A percentile compares a stretch with the other conserved stretches of the same genome.
Evolutionary conservation across 805 yeast species (phyloP).

Genomic region (Saccharomycopsis sp.): DNA sequence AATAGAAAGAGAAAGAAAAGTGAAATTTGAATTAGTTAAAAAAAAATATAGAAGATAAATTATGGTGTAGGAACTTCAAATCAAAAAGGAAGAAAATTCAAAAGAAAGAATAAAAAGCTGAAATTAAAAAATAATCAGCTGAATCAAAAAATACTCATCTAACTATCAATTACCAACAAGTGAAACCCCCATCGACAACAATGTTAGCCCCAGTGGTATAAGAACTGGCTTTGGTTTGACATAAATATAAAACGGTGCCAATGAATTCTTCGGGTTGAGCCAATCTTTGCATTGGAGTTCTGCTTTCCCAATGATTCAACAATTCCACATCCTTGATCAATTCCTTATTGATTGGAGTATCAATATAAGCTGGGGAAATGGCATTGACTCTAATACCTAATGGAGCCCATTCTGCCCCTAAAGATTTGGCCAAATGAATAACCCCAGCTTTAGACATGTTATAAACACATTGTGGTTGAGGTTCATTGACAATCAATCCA

Average conservation of each 20-base stretch:
- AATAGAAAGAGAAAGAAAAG: too few species aligned
- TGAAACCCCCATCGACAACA: constrained; percentile 55
- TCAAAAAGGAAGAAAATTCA: too few species aligned
- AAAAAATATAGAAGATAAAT: too few species aligned
- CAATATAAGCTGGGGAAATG: constrained; percentile 61
- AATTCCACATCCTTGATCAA: constrained; percentile 32
- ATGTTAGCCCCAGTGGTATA: constrained; percentile 61
- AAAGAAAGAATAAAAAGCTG: too few species aligned
- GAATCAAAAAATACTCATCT: too few species aligned
- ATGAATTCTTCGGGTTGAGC: constrained; percentile 64
- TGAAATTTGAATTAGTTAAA: too few species aligned
- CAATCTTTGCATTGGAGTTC: constrained; percentile 57
- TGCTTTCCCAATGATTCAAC: constrained; percentile 48
- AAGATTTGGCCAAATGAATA: constrained; percentile 52
- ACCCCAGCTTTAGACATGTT: constrained; percentile 70
- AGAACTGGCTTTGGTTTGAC: constrained; percentile 41
- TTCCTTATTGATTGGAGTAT: constrained; percentile 56
- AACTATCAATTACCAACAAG: constrained; percentile 40
- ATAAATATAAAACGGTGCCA: constrained; percentile 52
- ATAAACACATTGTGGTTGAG: constrained; percentile 62
- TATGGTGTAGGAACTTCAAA: too few species aligned
- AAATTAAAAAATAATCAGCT: too few species aligned
- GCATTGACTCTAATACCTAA: constrained; percentile 51
- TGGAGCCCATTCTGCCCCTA: constrained; percentile 67
- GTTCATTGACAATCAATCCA: constrained; percentile 61